Conservation (phyloP, 2,329 filamentous ascomycete genomes). For the Claviceps humidiphila region DNA sequence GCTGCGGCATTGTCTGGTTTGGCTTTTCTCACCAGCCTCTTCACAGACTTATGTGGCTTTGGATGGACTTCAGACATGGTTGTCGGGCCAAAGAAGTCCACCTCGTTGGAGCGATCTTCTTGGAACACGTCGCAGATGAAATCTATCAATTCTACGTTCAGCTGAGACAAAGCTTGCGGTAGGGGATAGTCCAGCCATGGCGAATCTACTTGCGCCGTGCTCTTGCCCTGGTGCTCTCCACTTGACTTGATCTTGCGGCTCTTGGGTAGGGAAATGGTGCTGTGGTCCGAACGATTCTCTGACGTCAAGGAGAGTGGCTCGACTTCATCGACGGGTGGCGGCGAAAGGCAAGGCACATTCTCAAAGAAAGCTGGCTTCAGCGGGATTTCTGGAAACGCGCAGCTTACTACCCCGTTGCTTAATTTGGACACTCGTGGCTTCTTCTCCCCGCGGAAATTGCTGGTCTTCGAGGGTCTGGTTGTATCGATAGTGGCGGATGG, state of each 20-base stretch:
- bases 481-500: constrained; percentile 16
- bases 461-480: constrained; percentile 17
- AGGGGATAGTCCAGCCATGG: constrained; percentile 20
- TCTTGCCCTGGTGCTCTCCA: constrained; percentile 11
- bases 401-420: constrained; percentile 12
- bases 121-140: constrained; percentile 48
- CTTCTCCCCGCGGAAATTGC: constrained; percentile 22
- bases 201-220: constrained; percentile 14
- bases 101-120: constrained; percentile 40
- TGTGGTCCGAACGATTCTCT: background rate
- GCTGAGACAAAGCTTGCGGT: constrained; percentile 42
- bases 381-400: constrained; percentile 22
- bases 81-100: constrained; percentile 29
- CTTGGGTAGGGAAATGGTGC: background rate
- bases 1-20: background rate
- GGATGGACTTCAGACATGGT: constrained; percentile 8
- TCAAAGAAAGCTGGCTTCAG: constrained; percentile 25
- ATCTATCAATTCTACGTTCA: constrained; percentile 43
- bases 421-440: constrained; percentile 18
- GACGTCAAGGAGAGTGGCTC: constrained; percentile 9
- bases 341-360: constrained; percentile 16
- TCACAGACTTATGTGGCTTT: constrained; percentile 5
- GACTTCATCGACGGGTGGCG: constrained; percentile 12
- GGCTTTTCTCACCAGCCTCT: constrained; percentile 6
- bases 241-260: constrained; percentile 1